phyloP scores from a whole-genome alignment of 2,329 filamentous ascomycete species.

The Decorospora gaudefroyi region DNA sequence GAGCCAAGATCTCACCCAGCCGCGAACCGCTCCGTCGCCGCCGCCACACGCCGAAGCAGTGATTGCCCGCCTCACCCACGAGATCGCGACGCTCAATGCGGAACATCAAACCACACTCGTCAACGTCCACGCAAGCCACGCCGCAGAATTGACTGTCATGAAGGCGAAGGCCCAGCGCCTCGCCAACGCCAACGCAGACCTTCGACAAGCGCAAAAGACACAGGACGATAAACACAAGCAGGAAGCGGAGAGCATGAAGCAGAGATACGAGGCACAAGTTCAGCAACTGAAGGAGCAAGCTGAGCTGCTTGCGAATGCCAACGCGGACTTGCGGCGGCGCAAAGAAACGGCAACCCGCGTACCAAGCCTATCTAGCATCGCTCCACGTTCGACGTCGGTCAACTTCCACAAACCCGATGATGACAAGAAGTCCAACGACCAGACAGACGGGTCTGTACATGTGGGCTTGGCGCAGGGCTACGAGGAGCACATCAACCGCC shows the following conservation, averaged over 20 bases:
- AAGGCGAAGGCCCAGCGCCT: constrained; percentile 1
- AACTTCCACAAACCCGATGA: no score
- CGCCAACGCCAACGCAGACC: not conserved
- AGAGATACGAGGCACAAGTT: not conserved
- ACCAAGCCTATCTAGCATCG: no score
- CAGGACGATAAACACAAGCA: not conserved
- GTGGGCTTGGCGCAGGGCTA: not conserved
- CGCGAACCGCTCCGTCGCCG: not conserved
- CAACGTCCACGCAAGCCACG: not conserved
- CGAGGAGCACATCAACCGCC: not conserved
- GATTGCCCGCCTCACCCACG: not conserved
- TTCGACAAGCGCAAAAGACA: not conserved
- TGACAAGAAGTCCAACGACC: no score
- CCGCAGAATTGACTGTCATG: not conserved
- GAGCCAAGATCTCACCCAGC: not conserved
- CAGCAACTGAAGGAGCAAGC: not conserved
- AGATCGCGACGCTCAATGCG: not conserved
- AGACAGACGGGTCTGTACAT: no score
- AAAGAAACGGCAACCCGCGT: not conserved
- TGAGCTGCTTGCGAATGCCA: not conserved
- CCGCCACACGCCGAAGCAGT: not conserved
- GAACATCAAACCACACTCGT: not conserved
- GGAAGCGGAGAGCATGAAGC: not conserved
- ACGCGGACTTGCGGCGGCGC: not conserved
- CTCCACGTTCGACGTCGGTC: not conserved